Evolutionary conservation across 176 grass and related monocot genomes (phyloP), one percentile per base, ranked within the genome.

Genomic region (Hordeum vulgare): DNA sequence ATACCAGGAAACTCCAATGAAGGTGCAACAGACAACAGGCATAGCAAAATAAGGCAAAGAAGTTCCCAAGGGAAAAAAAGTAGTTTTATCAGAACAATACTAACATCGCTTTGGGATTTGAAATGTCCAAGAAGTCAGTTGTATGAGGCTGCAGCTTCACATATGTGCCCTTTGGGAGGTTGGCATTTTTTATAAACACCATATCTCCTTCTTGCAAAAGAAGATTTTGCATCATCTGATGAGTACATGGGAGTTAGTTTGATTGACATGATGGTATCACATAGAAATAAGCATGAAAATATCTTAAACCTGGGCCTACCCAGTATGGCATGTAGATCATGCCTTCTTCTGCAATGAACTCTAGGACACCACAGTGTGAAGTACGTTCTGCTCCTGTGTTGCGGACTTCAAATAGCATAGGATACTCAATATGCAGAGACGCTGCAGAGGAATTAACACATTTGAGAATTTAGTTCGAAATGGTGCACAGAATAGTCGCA

Each of bases 311-410:
- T 28, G 71, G 21, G 2, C 78, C 17, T 92, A 99, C 96, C 96
- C 96, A 99, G 64, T 99, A 99, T 66, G 96, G 96, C 96, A 99
- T 99, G 88, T 99, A 96, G 71, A 99, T 94, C 96, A 99, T 92
- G 77, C 96, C 96, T 87, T 99, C 96, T 75, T 99, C 96, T 89
- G 96, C 93, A 90, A 91, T 89, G 65, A 99, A 99, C 81, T 99
- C 96, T 59, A 99, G 85, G 65, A 99, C 96, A 75, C 96, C 96
- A 83, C 91, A 96, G 75, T 99, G 93, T 9, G 96, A 99, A 84
- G 88, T 86, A 73, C 93, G 89, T 69, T 92, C 91, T 39, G 89
- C 87, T 53, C 89, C 87, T 33, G 88, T 84, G 70, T 99, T 99
- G 20, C 79, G 85, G 8, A 99, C 80, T 90, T 99, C 96, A 81